A percentile compares a stretch with the other conserved stretches of the same genome.
Conservation (phyloP, 805 yeast genomes). For the Candida cerambycidarum region DNA sequence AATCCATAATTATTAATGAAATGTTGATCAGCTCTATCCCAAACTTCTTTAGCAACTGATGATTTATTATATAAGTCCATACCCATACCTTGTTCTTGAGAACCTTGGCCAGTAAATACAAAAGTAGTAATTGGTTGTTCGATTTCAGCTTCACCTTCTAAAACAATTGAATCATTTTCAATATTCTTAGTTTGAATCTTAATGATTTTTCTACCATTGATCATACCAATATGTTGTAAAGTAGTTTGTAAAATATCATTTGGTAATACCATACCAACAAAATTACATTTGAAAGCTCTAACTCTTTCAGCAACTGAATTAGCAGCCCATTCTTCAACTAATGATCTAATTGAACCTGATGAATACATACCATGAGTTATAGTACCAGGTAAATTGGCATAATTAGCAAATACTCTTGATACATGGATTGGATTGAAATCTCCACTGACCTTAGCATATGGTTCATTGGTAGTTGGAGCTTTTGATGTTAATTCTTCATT, state of each 20-base stretch:
- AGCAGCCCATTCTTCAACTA: constrained; percentile 98
- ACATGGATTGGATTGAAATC: constrained; percentile 99
- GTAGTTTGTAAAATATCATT: constrained; percentile 84
- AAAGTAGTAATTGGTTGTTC: constrained; percentile 97
- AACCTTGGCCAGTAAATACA: constrained; percentile 99
- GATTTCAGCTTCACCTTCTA: constrained; percentile 96
- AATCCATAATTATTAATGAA: constrained; percentile 93
- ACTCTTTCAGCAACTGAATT: constrained; percentile 95
- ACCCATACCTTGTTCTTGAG: constrained; percentile 99
- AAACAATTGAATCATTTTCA: constrained; percentile 73
- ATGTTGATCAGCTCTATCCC: constrained; percentile 97
- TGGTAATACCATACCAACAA: constrained; percentile 97
- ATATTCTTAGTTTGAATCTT: constrained; percentile 86
- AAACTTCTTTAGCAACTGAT: constrained; percentile 88
- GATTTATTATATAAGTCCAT: constrained; percentile 94
- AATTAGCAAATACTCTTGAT: constrained; percentile 88
- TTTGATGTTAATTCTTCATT: constrained; percentile 62
- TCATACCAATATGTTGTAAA: constrained; percentile 97
- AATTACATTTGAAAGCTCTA: constrained; percentile 85
- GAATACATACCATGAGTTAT: constrained; percentile 99
- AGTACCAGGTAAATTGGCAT: constrained; percentile 94
- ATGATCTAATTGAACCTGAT: constrained; percentile 89
- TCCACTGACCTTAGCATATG: constrained; percentile 96
- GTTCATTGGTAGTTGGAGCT: constrained; percentile 95
- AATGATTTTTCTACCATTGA: constrained; percentile 96